Conservation (phyloP, 495 filamentous ascomycete species). For the Tuber microsphaerosporum region DNA sequence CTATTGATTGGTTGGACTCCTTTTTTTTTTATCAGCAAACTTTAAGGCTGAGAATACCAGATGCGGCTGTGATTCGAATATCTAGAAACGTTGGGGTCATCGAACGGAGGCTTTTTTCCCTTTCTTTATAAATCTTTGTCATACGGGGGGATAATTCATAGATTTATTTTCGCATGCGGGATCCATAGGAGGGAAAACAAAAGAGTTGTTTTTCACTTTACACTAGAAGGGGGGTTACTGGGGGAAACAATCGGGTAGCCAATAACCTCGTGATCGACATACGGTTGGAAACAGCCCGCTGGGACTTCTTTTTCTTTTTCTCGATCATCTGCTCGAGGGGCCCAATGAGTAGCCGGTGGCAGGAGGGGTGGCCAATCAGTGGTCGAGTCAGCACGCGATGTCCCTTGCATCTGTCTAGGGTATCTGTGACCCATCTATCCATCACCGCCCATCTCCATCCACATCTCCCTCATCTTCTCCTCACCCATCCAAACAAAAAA, state of each 20-base stretch:
- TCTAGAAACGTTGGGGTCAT: not conserved
- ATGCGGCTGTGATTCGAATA: not conserved
- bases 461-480: not conserved
- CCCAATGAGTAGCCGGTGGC: not conserved
- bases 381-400: not conserved
- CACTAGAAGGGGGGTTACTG: not conserved
- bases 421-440: not conserved
- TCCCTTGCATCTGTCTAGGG: conserved; percentile 5
- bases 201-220: not conserved
- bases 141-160: not conserved
- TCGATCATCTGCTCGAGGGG: not conserved
- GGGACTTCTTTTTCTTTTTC: not conserved
- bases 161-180: not conserved
- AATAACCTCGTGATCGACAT: conserved; percentile 19
- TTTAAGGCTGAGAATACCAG: not conserved
- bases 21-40: not conserved
- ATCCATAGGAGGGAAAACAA: not conserved
- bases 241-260: not conserved
- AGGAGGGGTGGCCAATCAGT: not conserved
- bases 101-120: not conserved
- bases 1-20: not conserved
- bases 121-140: not conserved
- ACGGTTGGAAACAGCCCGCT: conserved; percentile 10
- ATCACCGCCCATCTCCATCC: not conserved
- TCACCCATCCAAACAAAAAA: not conserved